Conservation (phyloP, 129 eudicot genomes). For the Tanacetum coccineum region DNA sequence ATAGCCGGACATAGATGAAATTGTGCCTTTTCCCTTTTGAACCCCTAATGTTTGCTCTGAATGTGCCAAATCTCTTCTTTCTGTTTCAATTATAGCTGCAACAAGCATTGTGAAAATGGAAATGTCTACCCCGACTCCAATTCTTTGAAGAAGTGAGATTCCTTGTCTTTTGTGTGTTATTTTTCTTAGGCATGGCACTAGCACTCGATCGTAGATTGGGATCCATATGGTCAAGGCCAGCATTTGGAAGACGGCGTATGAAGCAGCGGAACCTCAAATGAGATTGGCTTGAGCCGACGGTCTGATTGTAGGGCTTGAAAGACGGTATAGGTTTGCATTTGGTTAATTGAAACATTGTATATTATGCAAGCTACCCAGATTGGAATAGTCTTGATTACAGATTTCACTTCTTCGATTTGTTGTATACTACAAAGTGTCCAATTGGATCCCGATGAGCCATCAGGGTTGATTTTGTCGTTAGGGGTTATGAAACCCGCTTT, state of each 20-base stretch:
- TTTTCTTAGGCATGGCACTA: conserved; percentile 53
- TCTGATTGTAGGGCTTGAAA: conserved; percentile 62
- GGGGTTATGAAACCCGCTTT: conserved; percentile 57
- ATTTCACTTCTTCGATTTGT: conserved; percentile 70
- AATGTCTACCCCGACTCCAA: too few species aligned
- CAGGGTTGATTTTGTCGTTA: conserved; percentile 42
- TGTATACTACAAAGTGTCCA: conserved; percentile 66
- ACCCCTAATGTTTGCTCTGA: conserved; percentile 39
- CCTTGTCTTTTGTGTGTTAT: too few species aligned
- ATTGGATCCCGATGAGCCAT: conserved; percentile 49
- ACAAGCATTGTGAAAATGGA: conserved; percentile 41
- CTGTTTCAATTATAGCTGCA: conserved; percentile 39
- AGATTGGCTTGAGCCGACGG: conserved; percentile 32
- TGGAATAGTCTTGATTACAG: conserved; percentile 51
- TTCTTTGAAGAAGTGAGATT: too few species aligned
- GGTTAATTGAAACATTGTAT: conserved; percentile 39
- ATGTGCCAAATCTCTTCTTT: conserved; percentile 41
- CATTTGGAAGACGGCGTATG: conserved; percentile 53
- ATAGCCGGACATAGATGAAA: conserved; percentile 49
- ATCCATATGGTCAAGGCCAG: conserved; percentile 57
- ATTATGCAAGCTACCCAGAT: conserved; percentile 50
- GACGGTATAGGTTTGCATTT: conserved; percentile 42
- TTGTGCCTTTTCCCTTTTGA: conserved; percentile 39
- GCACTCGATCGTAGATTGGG: conserved; percentile 51
- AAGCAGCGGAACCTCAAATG: conserved; percentile 52